Base-by-base conservation (phyloP, 768 basidiomycete species). In the Symmetrospora coprosmae region DNA sequence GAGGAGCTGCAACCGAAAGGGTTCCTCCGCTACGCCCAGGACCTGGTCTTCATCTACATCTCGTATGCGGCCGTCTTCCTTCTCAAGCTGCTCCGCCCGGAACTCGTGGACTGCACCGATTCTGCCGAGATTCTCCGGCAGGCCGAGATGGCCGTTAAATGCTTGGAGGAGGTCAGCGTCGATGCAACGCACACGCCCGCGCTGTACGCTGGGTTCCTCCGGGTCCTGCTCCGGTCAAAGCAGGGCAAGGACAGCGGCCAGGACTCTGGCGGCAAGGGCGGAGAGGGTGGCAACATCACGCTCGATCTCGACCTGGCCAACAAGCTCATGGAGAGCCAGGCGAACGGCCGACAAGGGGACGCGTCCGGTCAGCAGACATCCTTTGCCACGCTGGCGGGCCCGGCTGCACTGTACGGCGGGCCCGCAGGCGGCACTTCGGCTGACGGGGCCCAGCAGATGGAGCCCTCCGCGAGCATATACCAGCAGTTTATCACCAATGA, bases 221-320 rank as follows among this genome's bases (percentile, higher is more conserved):
- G 55, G 17, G 38, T 58, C 2, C 33, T 58, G 43, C 17, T 58
- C 6, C 39, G 16, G 14, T 30, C 31, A n/a, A 58, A 58, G 23
- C 55, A 43, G 13, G 55, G 55, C 38, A 58, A 58, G 55, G 55
- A 40, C 17, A n/a, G n/a, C n/a, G n/a, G n/a, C n/a, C n/a, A n/a
- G n/a, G n/a, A n/a, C n/a, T n/a, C n/a, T n/a, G n/a, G n/a, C n/a
- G n/a, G n/a, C n/a, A n/a, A n/a, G n/a, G n/a, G n/a, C n/a, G 43
- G 28, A 3, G 27, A 58, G 13, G 33, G 31, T 25, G 11, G 43
- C n/a, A 33, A 25, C 17, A 47, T 58, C 41, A 58, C 2, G 28
- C 41, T 58, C 5, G 55, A 58, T 33, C 55, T 43, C 19, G 55
- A 25, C 8, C 31, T 58, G 23, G 55, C 55, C 14, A 43, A 43